Base-by-base conservation (phyloP, 2,329 filamentous ascomycete species). In the Anthostomella pinea region DNA sequence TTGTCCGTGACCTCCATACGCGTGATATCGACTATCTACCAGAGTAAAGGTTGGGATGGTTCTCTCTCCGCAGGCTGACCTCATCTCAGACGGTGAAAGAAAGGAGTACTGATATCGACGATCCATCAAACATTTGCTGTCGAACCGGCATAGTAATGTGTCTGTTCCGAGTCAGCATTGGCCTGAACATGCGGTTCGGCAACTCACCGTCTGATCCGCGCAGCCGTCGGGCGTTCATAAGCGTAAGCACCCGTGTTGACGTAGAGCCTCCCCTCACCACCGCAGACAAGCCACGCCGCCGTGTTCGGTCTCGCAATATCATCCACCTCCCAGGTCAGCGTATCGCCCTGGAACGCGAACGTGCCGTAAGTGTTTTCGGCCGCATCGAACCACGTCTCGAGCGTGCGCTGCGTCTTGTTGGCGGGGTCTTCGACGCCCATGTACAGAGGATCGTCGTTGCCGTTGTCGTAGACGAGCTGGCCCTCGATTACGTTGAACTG, bases 221-320 rank as follows among this genome's bases (percentile, higher is more conserved):
- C 77, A 81, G 3, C 76, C 76, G 3, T 59, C 56, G 1, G 77
- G 77, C 8, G 76, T 81, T 73, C 60, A 51, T 79, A 81, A 17
- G 60, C 60, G 51, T 80, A 81, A 10, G 72, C 73, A 1, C 78
- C 77, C 36, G 79, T 66, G 49, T 81, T 81, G 50, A 80, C 68
- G 50, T 73, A 79, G 43, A 81, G 46, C 29, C 52, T n/a, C n/a
- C n/a, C 54, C 58, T 75, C 69, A 5, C 64, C 62, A 29, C 60
- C 62, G 44, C 75, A 81, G 34, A 81, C 76, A 45, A 78, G 68
- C 75, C 76, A 81, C 1, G 77, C 77, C 14, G 69, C 72, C 28
- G 67, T 51, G 52, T 81, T 81, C 33, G 74, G 75, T 22, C 77
- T 56, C 31, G 61, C 58, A 21, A 80, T 58, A 16, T 65, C 67